These are phyloP conservation scores for Talaromyces ruber DNA, from an alignment of 495 filamentous ascomycete genomes.

Conservation along the genomic window DNA sequence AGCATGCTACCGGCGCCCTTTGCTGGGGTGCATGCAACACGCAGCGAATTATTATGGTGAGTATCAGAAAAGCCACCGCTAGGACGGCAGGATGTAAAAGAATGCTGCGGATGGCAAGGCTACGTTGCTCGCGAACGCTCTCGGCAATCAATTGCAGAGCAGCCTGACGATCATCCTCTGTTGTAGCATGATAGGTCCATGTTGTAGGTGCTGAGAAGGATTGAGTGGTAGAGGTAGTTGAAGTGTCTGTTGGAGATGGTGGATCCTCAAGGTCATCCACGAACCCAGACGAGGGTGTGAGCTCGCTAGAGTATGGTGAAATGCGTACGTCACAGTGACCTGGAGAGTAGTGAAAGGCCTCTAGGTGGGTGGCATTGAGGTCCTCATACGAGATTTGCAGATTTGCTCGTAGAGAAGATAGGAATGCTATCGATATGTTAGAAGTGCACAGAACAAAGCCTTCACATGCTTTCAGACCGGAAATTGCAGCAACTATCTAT, in stretches of 20 bases:
- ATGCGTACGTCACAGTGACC: neutral
- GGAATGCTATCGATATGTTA: conserved; percentile 14
- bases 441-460: neutral
- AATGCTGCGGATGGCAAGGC: conserved; percentile 41
- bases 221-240: conserved; percentile 11
- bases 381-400: conserved; percentile 15
- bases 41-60: conserved; percentile 30
- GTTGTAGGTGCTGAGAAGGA: conserved; percentile 7
- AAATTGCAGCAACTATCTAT: neutral
- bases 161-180: conserved; percentile 26
- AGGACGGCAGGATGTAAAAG: conserved; percentile 43
- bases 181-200: conserved; percentile 14
- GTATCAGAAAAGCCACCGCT: conserved; percentile 19
- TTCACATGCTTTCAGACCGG: neutral
- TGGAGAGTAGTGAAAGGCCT: neutral
- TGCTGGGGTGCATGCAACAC: conserved; percentile 33
- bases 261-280: conserved; percentile 10
- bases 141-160: conserved; percentile 46
- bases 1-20: conserved; percentile 8
- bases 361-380: neutral
- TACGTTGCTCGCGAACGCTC: conserved; percentile 56
- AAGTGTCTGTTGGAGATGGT: conserved; percentile 13
- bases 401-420: conserved; percentile 17
- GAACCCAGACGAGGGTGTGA: conserved; percentile 7
- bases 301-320: conserved; percentile 11